Conservation (phyloP, 148 eudicot genomes). For the Rhododendron molle region DNA sequence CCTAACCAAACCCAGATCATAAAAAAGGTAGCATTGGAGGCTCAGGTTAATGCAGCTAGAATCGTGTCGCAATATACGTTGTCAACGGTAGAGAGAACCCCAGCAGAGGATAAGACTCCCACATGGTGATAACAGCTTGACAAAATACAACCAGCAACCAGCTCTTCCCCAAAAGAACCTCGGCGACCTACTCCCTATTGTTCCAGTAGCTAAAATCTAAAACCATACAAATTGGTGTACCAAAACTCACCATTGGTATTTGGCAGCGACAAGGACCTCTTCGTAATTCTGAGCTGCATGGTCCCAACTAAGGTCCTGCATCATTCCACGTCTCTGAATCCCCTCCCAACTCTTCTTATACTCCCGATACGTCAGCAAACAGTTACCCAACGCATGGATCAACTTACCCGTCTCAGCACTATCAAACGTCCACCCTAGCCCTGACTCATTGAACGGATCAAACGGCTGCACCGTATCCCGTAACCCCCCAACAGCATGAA, state of each 20-base stretch:
- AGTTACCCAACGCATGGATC: constrained; percentile 60
- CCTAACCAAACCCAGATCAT: background rate
- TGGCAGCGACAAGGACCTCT: constrained; percentile 23
- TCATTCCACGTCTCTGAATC: constrained; percentile 7
- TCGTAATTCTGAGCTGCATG: constrained; percentile 4
- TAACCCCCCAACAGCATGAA: constrained; percentile 96
- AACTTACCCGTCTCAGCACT: background rate
- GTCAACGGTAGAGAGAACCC: background rate
- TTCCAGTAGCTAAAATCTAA: background rate
- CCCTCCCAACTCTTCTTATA: constrained; percentile 18
- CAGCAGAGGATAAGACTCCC: background rate
- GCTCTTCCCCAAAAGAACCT: background rate
- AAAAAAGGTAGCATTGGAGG: background rate
- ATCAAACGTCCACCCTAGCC: constrained; percentile 6
- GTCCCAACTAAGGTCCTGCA: constrained; percentile 7
- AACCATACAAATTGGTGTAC: background rate
- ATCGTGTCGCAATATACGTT: background rate
- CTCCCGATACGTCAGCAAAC: constrained; percentile 30
- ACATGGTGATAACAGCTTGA: background rate
- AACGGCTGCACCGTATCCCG: constrained; percentile 87
- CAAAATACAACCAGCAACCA: background rate
- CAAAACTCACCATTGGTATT: background rate
- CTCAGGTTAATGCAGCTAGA: background rate
- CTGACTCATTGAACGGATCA: constrained; percentile 59
- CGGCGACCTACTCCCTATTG: background rate